Conservation (phyloP, 805 yeast genomes). For the Candida railenensis region DNA sequence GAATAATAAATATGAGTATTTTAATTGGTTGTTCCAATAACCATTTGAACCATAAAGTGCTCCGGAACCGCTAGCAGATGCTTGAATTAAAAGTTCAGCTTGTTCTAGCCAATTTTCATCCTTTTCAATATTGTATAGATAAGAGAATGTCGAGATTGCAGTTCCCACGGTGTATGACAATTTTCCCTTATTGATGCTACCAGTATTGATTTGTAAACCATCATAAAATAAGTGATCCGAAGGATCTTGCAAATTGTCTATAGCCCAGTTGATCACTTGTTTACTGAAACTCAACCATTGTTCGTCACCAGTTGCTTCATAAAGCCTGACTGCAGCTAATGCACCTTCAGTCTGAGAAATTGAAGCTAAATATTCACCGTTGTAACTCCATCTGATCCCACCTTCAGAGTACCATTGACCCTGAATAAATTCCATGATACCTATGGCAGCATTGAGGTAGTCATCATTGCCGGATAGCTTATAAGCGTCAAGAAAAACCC, state of each 20-base stretch:
- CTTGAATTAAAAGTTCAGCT: conserved; percentile 17
- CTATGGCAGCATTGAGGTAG: conserved; percentile 19
- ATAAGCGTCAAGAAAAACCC: conserved; percentile 26
- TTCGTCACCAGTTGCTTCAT: conserved; percentile 13
- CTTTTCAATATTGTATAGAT: conserved; percentile 15
- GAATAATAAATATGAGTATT: conserved; percentile 21
- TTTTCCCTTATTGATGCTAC: conserved; percentile 22
- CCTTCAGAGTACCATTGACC: conserved; percentile 18
- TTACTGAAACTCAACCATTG: conserved; percentile 15
- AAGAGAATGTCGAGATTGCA: conserved; percentile 21
- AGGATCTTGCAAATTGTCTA: conserved; percentile 18
- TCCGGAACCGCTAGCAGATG: conserved; percentile 15
- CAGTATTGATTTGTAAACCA: conserved; percentile 16
- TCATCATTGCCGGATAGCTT: conserved; percentile 13
- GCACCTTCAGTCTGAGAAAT: conserved; percentile 29
- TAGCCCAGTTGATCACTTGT: conserved; percentile 17
- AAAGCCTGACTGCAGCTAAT: conserved; percentile 23
- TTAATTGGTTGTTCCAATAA: conserved; percentile 23
- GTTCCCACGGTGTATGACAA: conserved; percentile 27
- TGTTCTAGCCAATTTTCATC: conserved; percentile 12
- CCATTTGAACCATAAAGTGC: conserved; percentile 19
- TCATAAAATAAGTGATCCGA: conserved; percentile 22
- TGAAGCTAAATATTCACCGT: conserved; percentile 24
- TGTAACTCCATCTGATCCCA: conserved; percentile 25
- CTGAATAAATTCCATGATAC: conserved; percentile 15